Percentiles rank a stretch among this genome's conserved stretches.
These are phyloP conservation scores for Novymonas esmeraldas DNA, from an alignment of 208 protist genomes.

Conservation along the genomic window DNA sequence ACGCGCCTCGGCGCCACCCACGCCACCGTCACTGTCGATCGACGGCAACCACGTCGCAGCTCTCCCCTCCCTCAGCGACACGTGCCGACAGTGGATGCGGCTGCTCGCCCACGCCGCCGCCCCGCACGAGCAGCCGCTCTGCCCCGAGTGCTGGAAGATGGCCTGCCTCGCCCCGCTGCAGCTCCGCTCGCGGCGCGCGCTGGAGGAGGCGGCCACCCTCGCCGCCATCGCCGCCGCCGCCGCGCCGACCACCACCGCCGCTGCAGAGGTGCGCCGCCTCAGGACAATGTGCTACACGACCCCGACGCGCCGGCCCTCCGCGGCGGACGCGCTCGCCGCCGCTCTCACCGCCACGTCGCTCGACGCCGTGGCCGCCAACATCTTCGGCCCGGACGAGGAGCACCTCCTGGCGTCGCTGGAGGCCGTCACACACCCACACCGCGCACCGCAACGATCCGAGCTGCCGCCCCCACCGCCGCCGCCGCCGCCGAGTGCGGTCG, in stretches of 20 bases:
- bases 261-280: not conserved
- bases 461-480: too few relatives aligned
- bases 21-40: too few relatives aligned
- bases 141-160: slow-evolving; percentile 20
- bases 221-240: not conserved
- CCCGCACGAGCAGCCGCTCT: slow-evolving; percentile 24
- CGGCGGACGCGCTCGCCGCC: not conserved
- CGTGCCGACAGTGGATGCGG: slow-evolving; percentile 31
- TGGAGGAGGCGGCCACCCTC: slow-evolving; percentile 9
- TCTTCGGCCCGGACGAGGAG: slow-evolving; percentile 11
- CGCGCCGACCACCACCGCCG: not conserved
- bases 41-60: too few relatives aligned
- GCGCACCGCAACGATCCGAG: not conserved
- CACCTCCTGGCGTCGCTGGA: slow-evolving; percentile 2
- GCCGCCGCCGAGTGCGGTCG: too few relatives aligned
- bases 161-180: slow-evolving; percentile 18
- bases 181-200: slow-evolving; percentile 4
- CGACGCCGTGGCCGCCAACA: slow-evolving; percentile 24
- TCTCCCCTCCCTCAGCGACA: slow-evolving; percentile 16
- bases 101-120: slow-evolving; percentile 10
- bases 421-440: slow-evolving; percentile 12
- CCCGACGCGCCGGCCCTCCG: too few relatives aligned
- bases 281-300: slow-evolving; percentile 7
- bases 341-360: slow-evolving; percentile 8
- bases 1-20: too few relatives aligned